These are phyloP conservation scores for Spizellomyces sp. DNA, from an alignment of 192 early-diverging fungal genomes.

Conservation along the genomic window DNA sequence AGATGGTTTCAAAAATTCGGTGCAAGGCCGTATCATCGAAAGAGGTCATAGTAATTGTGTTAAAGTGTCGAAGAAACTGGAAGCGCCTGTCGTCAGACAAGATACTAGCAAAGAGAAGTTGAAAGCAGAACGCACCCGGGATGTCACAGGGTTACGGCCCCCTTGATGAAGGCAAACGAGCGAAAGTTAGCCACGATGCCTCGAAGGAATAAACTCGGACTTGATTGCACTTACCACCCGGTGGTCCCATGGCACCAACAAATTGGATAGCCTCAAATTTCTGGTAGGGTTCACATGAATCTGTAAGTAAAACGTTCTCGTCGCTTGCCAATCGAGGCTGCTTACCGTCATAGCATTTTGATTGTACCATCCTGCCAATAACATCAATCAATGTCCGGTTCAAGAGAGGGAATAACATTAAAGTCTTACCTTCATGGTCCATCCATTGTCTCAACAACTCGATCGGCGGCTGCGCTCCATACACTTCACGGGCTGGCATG, in stretches of 20 bases:
- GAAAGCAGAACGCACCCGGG: conserved; percentile 39
- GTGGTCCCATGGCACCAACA: conserved; percentile 63
- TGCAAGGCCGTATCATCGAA: conserved; percentile 58
- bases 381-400: background rate
- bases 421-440: conserved; percentile 47
- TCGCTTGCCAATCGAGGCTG: background rate
- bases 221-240: conserved; percentile 39
- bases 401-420: background rate
- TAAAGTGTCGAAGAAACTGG: conserved; percentile 62
- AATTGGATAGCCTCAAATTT: conserved; percentile 64
- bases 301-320: background rate
- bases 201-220: background rate
- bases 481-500: conserved; percentile 61
- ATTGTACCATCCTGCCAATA: conserved; percentile 57
- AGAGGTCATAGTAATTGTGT: conserved; percentile 54
- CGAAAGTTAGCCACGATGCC: background rate
- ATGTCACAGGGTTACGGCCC: conserved; percentile 56
- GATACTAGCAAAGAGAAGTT: background rate
- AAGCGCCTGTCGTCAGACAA: background rate
- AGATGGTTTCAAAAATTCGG: conserved; percentile 56
- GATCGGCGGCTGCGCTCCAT: conserved; percentile 67
- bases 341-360: conserved; percentile 43
- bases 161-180: background rate
- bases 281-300: conserved; percentile 30
- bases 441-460: conserved; percentile 65